Base-by-base conservation (phyloP, 176 grass and related monocot species). In the Calamus simplicifolius region DNA sequence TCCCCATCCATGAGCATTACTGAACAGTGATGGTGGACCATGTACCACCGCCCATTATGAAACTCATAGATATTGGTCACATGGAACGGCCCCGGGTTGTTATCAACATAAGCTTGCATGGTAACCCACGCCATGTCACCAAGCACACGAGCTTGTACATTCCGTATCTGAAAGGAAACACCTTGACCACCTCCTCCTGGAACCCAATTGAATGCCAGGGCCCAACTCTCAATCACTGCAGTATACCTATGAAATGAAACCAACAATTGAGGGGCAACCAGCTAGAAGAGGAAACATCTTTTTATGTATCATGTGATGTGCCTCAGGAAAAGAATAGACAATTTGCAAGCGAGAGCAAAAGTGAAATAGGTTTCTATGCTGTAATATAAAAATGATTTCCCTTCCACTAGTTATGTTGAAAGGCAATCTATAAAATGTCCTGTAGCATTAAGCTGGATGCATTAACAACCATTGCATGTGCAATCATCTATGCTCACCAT, bases 11-110 rank as follows among this genome's bases (percentile, higher is more conserved):
- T 29, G 18, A 68, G 55, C 69, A 92, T 81, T 6, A 56, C 50
- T 0, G 88, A 98, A 58, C 75, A 89, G 53, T 98, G 88, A 72
- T 98, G 88, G 59, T 89, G 85, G 80, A 98, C 88, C 73, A 98
- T 86, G 56, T 81, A 86, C 88, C 94, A 98, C 50, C 69, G 75
- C 21, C 79, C 79, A 18, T 81, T 70, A 29, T 68, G 73, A 68
- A 80, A 64, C 84, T 98, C 94, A 12, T 83, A 98, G 16, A 85
- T 57, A 50, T 98, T 98, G 14, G 85, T 98, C 31, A 89, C 81
- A 83, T 80, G 84, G 72, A 88, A 80, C 4, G 75, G 51, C 26
- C 77, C 79, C 4, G 75, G 69, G 29, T 78, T 73, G 43, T 61
- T 72, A 25, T 83, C 76, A 29, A 81, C 72, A 58, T 71, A 79